phyloP scores from a whole-genome alignment of 2,329 filamentous ascomycete genomes.

The Trichoderma cornu-damae region DNA sequence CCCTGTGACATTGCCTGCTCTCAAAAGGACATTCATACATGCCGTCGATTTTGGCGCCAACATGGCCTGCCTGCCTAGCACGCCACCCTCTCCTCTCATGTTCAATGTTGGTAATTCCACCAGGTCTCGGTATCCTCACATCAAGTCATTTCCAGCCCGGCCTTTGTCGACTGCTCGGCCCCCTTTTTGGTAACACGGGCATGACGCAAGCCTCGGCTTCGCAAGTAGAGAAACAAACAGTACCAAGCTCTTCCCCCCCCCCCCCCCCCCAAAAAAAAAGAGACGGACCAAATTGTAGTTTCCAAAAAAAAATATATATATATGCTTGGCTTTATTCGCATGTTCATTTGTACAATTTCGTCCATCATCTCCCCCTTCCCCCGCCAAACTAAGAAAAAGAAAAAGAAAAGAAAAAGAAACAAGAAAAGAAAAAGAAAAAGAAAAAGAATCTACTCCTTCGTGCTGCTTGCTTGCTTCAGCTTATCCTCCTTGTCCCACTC shows the following conservation, averaged over 20 bases:
- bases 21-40: too few species aligned
- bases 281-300: not conserved
- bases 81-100: not conserved
- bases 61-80: not conserved
- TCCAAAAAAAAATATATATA: not conserved
- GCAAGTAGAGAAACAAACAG: too few species aligned
- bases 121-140: not conserved
- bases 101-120: not conserved
- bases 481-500: slow-evolving; percentile 42
- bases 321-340: slow-evolving; percentile 10
- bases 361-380: not conserved
- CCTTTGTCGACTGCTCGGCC: too few species aligned
- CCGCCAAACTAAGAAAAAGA: too few species aligned
- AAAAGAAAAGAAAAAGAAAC: too few species aligned
- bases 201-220: too few species aligned
- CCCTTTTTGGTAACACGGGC: too few species aligned
- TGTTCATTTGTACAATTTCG: slow-evolving; percentile 20
- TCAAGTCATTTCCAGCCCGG: not conserved
- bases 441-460: slow-evolving; percentile 28
- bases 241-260: too few species aligned
- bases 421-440: too few species aligned
- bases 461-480: slow-evolving; percentile 29
- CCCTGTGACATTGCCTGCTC: too few species aligned
- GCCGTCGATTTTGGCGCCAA: not conserved
- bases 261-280: too few species aligned